Evolutionary conservation across 1,284 basidiomycete genomes (phyloP).

Genomic region (Puccinia brachypodii): DNA sequence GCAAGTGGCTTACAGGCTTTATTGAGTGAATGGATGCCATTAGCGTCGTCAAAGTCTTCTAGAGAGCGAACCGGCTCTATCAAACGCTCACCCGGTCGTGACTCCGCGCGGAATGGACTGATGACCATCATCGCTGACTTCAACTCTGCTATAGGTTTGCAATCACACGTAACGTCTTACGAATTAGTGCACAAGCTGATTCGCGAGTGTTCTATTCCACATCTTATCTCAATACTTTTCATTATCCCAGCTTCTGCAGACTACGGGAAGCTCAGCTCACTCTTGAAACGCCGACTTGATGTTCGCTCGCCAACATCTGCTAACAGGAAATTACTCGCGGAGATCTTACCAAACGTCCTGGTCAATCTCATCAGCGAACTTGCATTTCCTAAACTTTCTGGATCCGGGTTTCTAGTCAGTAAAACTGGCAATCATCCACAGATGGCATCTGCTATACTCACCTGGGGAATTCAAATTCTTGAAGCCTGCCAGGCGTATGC

Average conservation of each 20-base stretch:
- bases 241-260: constrained; percentile 33
- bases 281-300: constrained; percentile 35
- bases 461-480: constrained; percentile 40
- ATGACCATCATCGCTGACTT: constrained; percentile 37
- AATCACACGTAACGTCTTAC: not conserved
- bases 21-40: constrained; percentile 47
- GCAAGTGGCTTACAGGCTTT: constrained; percentile 43
- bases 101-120: constrained; percentile 45
- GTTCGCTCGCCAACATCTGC: constrained; percentile 38
- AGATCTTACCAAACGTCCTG: constrained; percentile 34
- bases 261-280: constrained; percentile 16
- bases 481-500: constrained; percentile 32
- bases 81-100: constrained; percentile 44
- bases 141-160: constrained; percentile 38
- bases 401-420: not conserved
- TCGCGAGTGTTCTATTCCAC: not conserved
- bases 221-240: not conserved
- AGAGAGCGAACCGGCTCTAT: constrained; percentile 26
- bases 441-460: constrained; percentile 37
- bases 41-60: constrained; percentile 25
- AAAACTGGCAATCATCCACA: constrained; percentile 8
- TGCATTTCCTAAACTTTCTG: not conserved
- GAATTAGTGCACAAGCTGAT: not conserved
- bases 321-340: constrained; percentile 41
- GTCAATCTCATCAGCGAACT: constrained; percentile 37